Evolutionary conservation across 78 protist genomes (phyloP), one percentile per base, ranked within the genome.

Genomic region (Andalucia godoyi): DNA sequence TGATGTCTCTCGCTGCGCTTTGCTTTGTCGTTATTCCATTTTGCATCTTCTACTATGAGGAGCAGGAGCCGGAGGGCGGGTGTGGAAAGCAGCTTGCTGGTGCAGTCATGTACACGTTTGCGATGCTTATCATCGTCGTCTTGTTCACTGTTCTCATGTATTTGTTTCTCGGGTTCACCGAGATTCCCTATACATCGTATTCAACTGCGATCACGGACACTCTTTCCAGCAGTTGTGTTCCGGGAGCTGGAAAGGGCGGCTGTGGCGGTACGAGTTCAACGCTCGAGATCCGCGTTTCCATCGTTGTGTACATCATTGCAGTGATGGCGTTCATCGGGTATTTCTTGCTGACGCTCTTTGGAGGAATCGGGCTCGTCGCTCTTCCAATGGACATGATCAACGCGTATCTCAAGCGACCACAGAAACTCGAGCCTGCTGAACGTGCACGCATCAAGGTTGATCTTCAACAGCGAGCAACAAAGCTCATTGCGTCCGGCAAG

Each of bases 311-410:
- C 45, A 45, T 75, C 45, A 58, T 80, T n/a, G 86, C 87, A 12
- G 41, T 80, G 60, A 47, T 86, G 15, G 1, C 84, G 36, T 25
- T 72, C 64, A 18, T 76, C 47, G 95, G 95, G 18, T 79, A 72
- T 72, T 33, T 86, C 38, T 49, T 82, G 50, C 68, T 90, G 41
- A n/a, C 57, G 30, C 18, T 90, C n/a, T 90, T 82, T 33, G 92
- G 88, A 17, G 87, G 90, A 23, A 68, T 86, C 47, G 95, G 95
- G 52, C 9, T 90, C 32, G 67, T 63, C 0, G 82, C 92, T 2
- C 46, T 86, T 15, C 95, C 95, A 46, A 32, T 83, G 27, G 89
- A 79, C 62, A 62, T 84, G 62, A 53, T 86, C 53, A 18, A 46
- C 23, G 85, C 50, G 32, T 89, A 42, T 41, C 52, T 38, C 41